These are phyloP conservation scores for Boletus rubropictus DNA, from an alignment of 768 basidiomycete species.

Conservation along the genomic window DNA sequence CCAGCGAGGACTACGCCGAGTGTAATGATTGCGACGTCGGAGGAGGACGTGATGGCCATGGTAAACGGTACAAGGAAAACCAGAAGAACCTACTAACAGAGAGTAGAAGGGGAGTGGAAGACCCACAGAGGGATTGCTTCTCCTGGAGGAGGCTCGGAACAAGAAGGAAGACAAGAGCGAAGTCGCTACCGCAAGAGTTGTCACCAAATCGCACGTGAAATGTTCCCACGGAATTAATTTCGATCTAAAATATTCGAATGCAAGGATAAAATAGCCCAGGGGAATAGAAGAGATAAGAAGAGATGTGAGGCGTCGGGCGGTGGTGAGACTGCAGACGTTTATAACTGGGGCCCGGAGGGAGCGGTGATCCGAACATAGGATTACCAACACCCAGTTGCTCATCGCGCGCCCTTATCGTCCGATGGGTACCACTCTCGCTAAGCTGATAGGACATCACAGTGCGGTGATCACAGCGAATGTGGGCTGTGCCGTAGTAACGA, in stretches of 20 bases:
- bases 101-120: not conserved
- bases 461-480: too few relatives aligned
- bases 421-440: not conserved
- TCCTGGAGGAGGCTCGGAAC: not conserved
- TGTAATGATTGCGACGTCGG: constrained; percentile 67
- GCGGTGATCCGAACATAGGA: not conserved
- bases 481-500: too few relatives aligned
- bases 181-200: not conserved
- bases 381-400: too few relatives aligned
- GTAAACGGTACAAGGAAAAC: constrained; percentile 14
- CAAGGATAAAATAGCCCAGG: not conserved
- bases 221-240: constrained; percentile 34
- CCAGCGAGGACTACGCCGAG: constrained; percentile 73
- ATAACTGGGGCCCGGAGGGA: not conserved
- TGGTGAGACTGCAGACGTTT: not conserved
- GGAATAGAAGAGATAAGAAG: not conserved
- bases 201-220: constrained; percentile 35
- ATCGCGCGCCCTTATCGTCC: not conserved
- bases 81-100: not conserved
- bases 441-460: too few relatives aligned
- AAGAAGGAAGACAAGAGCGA: constrained; percentile 15
- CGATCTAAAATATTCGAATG: constrained; percentile 17
- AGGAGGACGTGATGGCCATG: constrained; percentile 60
- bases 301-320: too few relatives aligned
- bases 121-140: not conserved